Evolutionary conservation across 2,329 filamentous ascomycete species (phyloP).

Genomic region (Epichloe elymi): DNA sequence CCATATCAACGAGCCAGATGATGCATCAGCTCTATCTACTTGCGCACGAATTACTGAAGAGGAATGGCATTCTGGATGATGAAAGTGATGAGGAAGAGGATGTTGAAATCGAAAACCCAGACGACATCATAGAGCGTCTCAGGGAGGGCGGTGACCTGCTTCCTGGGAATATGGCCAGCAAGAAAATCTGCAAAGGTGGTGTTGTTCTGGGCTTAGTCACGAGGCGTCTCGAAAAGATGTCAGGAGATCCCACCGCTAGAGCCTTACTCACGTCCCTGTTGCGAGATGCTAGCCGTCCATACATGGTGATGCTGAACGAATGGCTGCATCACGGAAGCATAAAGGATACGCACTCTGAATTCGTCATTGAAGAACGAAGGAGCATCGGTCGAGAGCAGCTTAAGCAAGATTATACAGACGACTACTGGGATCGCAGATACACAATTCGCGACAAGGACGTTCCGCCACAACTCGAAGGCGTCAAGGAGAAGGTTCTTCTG

Average conservation of each 20-base stretch:
- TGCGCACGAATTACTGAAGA: conserved; percentile 74
- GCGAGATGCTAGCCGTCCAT: conserved; percentile 79
- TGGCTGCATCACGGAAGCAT: conserved; percentile 96
- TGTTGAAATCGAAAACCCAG: conserved; percentile 65
- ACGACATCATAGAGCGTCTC: conserved; percentile 83
- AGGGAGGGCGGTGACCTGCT: conserved; percentile 74
- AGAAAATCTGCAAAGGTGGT: conserved; percentile 94
- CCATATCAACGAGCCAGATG: conserved; percentile 80
- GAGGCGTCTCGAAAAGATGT: conserved; percentile 73
- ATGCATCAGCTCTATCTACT: conserved; percentile 81
- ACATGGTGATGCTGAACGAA: conserved; percentile 97
- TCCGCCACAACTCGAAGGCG: conserved; percentile 77
- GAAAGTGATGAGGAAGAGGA: conserved; percentile 59
- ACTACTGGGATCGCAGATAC: conserved; percentile 98
- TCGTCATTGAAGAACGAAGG: conserved; percentile 89
- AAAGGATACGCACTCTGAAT: conserved; percentile 85
- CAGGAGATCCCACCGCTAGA: conserved; percentile 81
- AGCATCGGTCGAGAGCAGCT: conserved; percentile 84
- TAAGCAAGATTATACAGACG: conserved; percentile 94
- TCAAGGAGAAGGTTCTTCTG: conserved; percentile 88
- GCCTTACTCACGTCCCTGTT: conserved; percentile 69
- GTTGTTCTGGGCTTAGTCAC: conserved; percentile 84
- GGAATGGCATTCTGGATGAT: conserved; percentile 77
- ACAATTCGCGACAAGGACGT: conserved; percentile 86
- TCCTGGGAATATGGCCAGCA: conserved; percentile 64